A percentile compares a stretch with the other conserved stretches of the same genome.
These are phyloP conservation scores for Lignosus rhinocerotis DNA, from an alignment of 1,284 basidiomycete genomes.

Conservation along the genomic window DNA sequence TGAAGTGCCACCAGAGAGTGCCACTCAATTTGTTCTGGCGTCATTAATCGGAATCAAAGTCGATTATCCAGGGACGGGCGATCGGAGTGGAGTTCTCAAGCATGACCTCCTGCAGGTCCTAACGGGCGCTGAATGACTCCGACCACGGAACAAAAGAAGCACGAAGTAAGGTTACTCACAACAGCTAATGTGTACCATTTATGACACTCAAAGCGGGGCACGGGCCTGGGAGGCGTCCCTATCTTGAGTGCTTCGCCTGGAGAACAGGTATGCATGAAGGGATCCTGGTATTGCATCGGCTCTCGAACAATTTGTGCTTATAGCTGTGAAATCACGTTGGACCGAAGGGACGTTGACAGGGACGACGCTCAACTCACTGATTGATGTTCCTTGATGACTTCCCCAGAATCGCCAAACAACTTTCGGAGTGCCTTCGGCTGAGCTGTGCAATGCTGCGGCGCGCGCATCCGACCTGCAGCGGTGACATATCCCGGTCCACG, in stretches of 20 bases:
- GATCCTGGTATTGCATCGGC: no score
- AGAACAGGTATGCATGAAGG: no score
- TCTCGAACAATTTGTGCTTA: no score
- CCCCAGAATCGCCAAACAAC: no score
- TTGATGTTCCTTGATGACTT: no score
- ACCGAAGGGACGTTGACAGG: no score
- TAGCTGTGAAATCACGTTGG: no score
- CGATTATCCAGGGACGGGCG: background rate
- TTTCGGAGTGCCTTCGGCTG: background rate
- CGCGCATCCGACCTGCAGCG: background rate
- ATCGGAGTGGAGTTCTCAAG: background rate
- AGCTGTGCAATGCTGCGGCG: background rate
- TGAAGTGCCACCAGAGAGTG: slow-evolving; percentile 1
- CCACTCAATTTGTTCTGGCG: background rate
- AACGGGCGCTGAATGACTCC: background rate
- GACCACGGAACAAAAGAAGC: slow-evolving; percentile 3
- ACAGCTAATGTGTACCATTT: background rate
- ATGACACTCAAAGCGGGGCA: no score
- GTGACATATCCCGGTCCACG: background rate
- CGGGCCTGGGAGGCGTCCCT: no score
- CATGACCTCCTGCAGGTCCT: no score
- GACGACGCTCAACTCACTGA: no score
- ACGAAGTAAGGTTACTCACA: background rate
- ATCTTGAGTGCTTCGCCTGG: no score
- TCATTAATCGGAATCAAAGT: background rate